Evolutionary conservation across 2,329 filamentous ascomycete species (phyloP).

Genomic region (Monosporascus ibericus): DNA sequence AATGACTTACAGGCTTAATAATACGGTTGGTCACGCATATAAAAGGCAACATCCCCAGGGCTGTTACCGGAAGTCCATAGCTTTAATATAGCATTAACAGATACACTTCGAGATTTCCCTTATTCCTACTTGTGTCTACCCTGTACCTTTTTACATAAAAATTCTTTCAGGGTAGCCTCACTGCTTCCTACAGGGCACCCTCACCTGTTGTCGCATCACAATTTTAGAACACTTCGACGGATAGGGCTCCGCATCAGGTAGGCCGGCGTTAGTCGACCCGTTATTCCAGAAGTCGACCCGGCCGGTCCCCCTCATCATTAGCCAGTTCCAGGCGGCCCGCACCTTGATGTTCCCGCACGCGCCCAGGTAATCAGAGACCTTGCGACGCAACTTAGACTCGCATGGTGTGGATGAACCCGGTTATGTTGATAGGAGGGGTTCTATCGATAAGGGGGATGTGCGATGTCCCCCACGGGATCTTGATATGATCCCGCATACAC

Average conservation of each 20-base stretch:
- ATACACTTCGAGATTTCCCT: too few relatives aligned
- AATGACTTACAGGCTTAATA: too few relatives aligned
- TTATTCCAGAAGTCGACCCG: constrained; percentile 10
- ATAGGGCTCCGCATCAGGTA: constrained; percentile 4
- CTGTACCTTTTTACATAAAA: too few relatives aligned
- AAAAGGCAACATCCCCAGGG: too few relatives aligned
- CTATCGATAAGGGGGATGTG: constrained; percentile 1
- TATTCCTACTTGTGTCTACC: too few relatives aligned
- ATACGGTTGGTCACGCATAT: too few relatives aligned
- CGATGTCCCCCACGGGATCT: not conserved
- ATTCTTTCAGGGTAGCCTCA: too few relatives aligned
- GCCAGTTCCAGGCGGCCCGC: constrained; percentile 16
- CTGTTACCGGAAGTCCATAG: too few relatives aligned
- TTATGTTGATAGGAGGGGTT: not conserved
- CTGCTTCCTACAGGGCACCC: too few relatives aligned
- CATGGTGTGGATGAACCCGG: constrained; percentile 14
- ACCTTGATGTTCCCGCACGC: constrained; percentile 1
- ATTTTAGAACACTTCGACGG: not conserved
- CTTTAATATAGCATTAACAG: too few relatives aligned
- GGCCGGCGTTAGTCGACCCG: constrained; percentile 3
- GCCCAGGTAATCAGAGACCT: constrained; percentile 4
- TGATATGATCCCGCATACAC: too few relatives aligned
- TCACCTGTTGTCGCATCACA: too few relatives aligned
- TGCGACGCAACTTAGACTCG: constrained; percentile 2
- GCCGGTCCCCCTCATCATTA: constrained; percentile 5